These are phyloP conservation scores for Bauhinia variegata DNA, from an alignment of 306 rosid genomes.

Conservation along the genomic window DNA sequence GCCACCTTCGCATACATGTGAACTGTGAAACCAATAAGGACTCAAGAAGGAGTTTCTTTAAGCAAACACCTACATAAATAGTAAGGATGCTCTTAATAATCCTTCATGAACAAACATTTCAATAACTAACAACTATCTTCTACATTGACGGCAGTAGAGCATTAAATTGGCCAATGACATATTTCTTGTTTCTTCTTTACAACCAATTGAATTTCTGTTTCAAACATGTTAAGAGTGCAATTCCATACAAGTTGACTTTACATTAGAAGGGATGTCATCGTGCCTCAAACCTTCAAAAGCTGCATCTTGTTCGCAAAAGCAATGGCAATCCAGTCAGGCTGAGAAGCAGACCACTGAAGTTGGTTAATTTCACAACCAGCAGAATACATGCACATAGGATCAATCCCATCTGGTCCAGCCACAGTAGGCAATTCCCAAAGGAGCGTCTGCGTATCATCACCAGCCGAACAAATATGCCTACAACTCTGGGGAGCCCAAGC, in stretches of 20 bases:
- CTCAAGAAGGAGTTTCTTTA: too few species aligned
- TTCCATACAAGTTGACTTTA: constrained; percentile 15
- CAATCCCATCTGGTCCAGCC: constrained; percentile 77
- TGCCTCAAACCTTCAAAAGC: constrained; percentile 84
- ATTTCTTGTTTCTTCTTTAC: background rate
- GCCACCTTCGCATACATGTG: too few species aligned
- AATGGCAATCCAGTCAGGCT: constrained; percentile 87
- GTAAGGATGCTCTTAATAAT: too few species aligned
- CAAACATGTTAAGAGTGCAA: background rate
- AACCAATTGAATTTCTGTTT: too few species aligned
- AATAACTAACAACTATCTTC: background rate
- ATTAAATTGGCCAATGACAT: background rate
- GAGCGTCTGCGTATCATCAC: constrained; percentile 86
- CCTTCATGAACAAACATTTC: too few species aligned
- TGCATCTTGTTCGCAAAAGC: constrained; percentile 91
- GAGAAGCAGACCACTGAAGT: constrained; percentile 85
- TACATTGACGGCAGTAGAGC: background rate
- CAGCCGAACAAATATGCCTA: constrained; percentile 77
- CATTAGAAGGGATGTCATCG: background rate
- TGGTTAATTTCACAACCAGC: constrained; percentile 80
- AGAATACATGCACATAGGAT: constrained; percentile 77
- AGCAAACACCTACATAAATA: too few species aligned
- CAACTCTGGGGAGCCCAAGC: constrained; percentile 77
- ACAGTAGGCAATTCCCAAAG: constrained; percentile 90
- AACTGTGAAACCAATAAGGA: too few species aligned